Percentiles rank a stretch among this genome's conserved stretches.
These are phyloP conservation scores for Yamadazyma aaseri DNA, from an alignment of 1,139 yeast species.

Conservation along the genomic window DNA sequence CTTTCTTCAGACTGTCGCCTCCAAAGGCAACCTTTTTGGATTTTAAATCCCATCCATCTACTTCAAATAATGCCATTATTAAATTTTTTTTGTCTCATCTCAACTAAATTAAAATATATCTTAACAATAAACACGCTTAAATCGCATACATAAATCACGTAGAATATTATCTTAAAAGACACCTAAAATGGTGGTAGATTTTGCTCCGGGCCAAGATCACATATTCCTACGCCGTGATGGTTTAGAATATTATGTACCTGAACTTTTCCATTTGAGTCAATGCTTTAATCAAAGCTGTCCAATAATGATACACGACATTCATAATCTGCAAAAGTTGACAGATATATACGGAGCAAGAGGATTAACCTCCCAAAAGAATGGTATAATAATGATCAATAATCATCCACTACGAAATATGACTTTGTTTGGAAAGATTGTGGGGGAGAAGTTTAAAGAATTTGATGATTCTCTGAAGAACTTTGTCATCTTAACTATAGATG, in stretches of 20 bases:
- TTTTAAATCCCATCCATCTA: conserved; percentile 79
- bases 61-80: conserved; percentile 72
- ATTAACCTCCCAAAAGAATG: conserved; percentile 4
- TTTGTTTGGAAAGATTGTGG: conserved; percentile 15
- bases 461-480: conserved; percentile 8
- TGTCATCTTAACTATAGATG: conserved; percentile 17
- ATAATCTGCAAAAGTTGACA: conserved; percentile 7
- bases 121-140: background rate
- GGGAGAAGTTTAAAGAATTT: conserved; percentile 10
- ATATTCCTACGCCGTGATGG: conserved; percentile 15
- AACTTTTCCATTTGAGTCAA: conserved; percentile 17
- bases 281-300: conserved; percentile 9
- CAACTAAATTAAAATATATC: conserved; percentile 1
- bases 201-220: conserved; percentile 18
- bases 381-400: conserved; percentile 15
- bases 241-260: conserved; percentile 17
- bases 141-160: background rate
- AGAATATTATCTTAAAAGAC: background rate
- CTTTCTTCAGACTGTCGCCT: conserved; percentile 28
- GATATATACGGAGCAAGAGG: conserved; percentile 17
- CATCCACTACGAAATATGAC: conserved; percentile 16
- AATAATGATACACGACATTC: conserved; percentile 17
- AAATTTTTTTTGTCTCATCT: conserved; percentile 9
- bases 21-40: conserved; percentile 51
- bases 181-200: conserved; percentile 10